Base-by-base conservation (phyloP, 2,329 filamentous ascomycete genomes). In the Cladorrhinum sp. region DNA sequence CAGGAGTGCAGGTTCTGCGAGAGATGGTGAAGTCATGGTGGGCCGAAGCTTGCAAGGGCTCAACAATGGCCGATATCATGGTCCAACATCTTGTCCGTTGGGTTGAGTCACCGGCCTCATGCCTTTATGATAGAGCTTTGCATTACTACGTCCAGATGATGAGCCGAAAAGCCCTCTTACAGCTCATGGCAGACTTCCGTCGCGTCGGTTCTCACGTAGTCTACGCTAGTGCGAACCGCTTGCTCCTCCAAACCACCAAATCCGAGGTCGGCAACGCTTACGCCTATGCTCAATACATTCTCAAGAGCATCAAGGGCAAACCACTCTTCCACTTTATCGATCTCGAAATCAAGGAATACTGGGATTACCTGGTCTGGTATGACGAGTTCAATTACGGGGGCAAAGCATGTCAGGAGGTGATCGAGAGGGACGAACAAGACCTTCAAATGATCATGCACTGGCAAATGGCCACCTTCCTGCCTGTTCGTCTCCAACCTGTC, bases 21-120 rank as follows among this genome's bases (percentile, higher is more conserved):
- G 96, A 98, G 69, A 97, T 99, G 93, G 95, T 99, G 67, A 96
- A 97, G 74, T 85, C 91, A 2, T 99, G 96, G 96, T 99, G 95
- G 95, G 84, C 89, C 1, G 93, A 99, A 74, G 96, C 95, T 5
- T 95, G 91, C 72, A 87, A 86, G 63, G 92, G 92, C 38, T 96
- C 91, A 68, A 89, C 86, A 45, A 97, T 99, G 92, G 96, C 96
- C 0, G 95, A 99, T 75, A 87, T 98, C 58, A 92, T 99, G 81
- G 95, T 99, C 0, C 93, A 96, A 71, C 93, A 99, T 75, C 83
- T 99, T 3, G 92, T 99, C 20, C 90, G 96, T 65, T 99, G 96
- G 96, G 92, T 98, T 1, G 92, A 96, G 73, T 95, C 88, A 64
- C 91, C 93, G 0, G 89, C 91, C 53, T 97, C 93, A 0, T 97